phyloP scores from a whole-genome alignment of 2,329 filamentous ascomycete species.

The Penicillium sp. region DNA sequence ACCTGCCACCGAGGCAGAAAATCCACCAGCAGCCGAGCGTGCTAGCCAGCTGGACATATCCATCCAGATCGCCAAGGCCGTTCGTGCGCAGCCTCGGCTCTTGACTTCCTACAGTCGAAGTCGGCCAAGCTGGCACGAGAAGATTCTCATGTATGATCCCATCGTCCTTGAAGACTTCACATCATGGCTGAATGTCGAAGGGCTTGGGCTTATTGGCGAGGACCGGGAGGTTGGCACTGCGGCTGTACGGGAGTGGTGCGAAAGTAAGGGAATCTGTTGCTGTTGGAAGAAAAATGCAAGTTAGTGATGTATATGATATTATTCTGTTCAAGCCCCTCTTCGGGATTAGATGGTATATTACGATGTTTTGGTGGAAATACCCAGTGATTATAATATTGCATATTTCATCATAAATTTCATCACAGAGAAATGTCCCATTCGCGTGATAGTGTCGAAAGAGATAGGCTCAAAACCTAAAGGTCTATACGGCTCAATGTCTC shows the following conservation, averaged over 20 bases:
- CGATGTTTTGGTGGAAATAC: neutral
- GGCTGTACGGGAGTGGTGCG: slow-evolving; percentile 87
- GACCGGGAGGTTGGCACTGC: slow-evolving; percentile 65
- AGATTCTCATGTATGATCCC: slow-evolving; percentile 91
- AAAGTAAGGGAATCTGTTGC: slow-evolving; percentile 83
- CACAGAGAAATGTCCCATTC: neutral
- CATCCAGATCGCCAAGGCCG: slow-evolving; percentile 52
- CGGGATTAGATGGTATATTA: neutral
- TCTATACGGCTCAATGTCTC: neutral
- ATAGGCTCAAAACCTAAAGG: too few relatives aligned
- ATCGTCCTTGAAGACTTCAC: slow-evolving; percentile 86
- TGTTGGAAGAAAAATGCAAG: slow-evolving; percentile 59
- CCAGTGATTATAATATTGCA: neutral
- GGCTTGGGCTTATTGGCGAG: slow-evolving; percentile 64
- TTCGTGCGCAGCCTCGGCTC: slow-evolving; percentile 47
- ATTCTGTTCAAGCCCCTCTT: neutral
- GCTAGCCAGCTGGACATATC: slow-evolving; percentile 47
- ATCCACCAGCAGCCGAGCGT: slow-evolving; percentile 1
- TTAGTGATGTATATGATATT: slow-evolving; percentile 10
- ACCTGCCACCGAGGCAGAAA: neutral
- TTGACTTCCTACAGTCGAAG: slow-evolving; percentile 42
- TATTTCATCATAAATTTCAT: neutral
- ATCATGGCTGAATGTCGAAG: slow-evolving; percentile 76
- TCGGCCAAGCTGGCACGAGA: slow-evolving; percentile 77
- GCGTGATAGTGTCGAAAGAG: neutral